A percentile compares a stretch with the other conserved stretches of the same genome.
Conservation (phyloP, 345 rosid species). For the Hibiscus mutabilis region DNA sequence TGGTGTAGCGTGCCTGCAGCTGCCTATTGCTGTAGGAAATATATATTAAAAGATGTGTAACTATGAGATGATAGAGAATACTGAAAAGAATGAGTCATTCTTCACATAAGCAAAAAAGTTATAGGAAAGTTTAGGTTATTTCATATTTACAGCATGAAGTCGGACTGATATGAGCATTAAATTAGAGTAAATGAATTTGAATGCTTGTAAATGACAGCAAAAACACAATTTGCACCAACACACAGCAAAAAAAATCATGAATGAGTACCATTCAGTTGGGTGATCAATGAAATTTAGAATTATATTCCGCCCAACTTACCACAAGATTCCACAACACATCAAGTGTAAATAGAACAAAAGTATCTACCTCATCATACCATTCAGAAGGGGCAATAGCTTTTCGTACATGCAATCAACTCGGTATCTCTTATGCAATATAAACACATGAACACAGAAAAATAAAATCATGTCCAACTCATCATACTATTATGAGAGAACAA, state of each 20-base stretch:
- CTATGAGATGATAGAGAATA: slow-evolving; percentile 3
- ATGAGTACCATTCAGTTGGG: not conserved
- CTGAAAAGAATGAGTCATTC: slow-evolving; percentile 2
- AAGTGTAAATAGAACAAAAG: not conserved
- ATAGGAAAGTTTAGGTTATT: not conserved
- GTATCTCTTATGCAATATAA: not conserved
- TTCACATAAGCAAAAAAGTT: not conserved
- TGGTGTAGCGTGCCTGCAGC: slow-evolving; percentile 88
- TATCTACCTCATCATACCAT: not conserved
- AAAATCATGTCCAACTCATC: not conserved
- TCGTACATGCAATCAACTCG: not conserved
- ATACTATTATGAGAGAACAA: not conserved
- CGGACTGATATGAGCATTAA: not conserved
- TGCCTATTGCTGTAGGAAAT: slow-evolving; percentile 63
- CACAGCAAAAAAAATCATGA: not conserved
- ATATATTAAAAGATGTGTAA: not conserved
- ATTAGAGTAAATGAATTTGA: not conserved
- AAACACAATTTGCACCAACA: not conserved
- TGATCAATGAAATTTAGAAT: not conserved
- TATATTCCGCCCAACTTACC: not conserved
- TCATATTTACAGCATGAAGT: not conserved
- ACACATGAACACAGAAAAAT: not conserved
- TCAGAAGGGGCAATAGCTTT: not conserved
- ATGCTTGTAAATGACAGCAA: not conserved
- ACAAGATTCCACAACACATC: not conserved